phyloP scores from a whole-genome alignment of 176 grass and related monocot genomes.

The Pontederia paniculata region DNA sequence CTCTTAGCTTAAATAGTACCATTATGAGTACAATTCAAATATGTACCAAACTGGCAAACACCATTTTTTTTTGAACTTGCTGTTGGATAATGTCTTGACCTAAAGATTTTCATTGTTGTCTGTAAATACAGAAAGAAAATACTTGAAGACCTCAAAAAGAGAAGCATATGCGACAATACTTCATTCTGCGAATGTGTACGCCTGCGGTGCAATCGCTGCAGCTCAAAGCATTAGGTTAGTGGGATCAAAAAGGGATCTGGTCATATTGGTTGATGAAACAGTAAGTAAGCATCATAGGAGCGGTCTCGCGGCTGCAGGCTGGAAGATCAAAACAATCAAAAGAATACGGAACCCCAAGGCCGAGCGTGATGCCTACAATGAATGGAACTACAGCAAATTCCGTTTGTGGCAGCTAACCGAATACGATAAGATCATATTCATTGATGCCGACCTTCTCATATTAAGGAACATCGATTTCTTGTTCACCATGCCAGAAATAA shows the following conservation, averaged over 20 bases:
- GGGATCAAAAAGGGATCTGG: conserved; percentile 27
- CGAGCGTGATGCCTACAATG: conserved; percentile 25
- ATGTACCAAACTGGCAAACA: not conserved
- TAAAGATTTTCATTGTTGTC: not conserved
- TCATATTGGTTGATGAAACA: conserved; percentile 32
- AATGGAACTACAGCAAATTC: conserved; percentile 44
- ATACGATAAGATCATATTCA: conserved; percentile 42
- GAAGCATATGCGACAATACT: conserved; percentile 37
- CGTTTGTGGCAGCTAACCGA: conserved; percentile 29
- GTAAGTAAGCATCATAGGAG: conserved; percentile 16
- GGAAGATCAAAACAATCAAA: conserved; percentile 29
- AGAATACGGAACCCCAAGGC: conserved; percentile 25
- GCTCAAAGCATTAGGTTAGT: conserved; percentile 33
- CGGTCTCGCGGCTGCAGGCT: conserved; percentile 31
- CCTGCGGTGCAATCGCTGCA: conserved; percentile 34
- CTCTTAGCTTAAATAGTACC: no score
- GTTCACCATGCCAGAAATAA: conserved; percentile 31
- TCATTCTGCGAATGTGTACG: conserved; percentile 31
- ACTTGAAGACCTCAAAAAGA: not conserved
- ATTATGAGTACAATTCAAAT: no score
- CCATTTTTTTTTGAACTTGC: not conserved
- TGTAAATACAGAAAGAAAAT: conserved; percentile 7
- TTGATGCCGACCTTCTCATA: conserved; percentile 33
- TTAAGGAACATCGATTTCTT: conserved; percentile 28
- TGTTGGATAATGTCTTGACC: not conserved